Percentiles rank a stretch among this genome's conserved stretches.
Conservation (phyloP, 805 yeast species). For the Candida mattraensis region DNA sequence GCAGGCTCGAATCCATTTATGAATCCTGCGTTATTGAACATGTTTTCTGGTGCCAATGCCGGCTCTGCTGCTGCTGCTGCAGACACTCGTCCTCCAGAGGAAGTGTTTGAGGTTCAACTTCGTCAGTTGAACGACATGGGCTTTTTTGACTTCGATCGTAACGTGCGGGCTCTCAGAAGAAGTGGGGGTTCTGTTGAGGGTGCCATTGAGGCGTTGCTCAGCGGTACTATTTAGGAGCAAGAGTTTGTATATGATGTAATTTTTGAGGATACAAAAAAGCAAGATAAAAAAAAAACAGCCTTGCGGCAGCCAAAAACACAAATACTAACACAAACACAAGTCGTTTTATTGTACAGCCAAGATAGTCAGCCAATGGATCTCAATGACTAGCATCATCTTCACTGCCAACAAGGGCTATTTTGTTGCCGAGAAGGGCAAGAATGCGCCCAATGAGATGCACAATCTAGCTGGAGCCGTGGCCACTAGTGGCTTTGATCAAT, state of each 20-base stretch:
- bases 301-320: too few relatives aligned
- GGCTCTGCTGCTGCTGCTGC: constrained; percentile 59
- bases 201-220: constrained; percentile 83
- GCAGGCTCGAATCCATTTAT: constrained; percentile 35
- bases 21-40: constrained; percentile 48
- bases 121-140: constrained; percentile 82
- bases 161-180: constrained; percentile 88
- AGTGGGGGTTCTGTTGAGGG: constrained; percentile 98
- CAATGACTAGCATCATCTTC: too few relatives aligned
- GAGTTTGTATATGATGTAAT: too few relatives aligned
- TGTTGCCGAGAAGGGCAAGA: constrained; percentile 14
- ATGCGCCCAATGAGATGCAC: constrained; percentile 13
- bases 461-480: constrained; percentile 7
- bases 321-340: too few relatives aligned
- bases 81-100: constrained; percentile 78
- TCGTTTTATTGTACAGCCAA: too few relatives aligned
- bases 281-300: too few relatives aligned
- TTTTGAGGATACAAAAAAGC: too few relatives aligned
- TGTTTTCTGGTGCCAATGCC: constrained; percentile 45
- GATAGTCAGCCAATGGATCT: too few relatives aligned
- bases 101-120: constrained; percentile 66
- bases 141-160: constrained; percentile 87
- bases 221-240: constrained; percentile 54
- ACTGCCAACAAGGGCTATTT: constrained; percentile 27
- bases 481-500: constrained; percentile 44